Base-by-base conservation (phyloP, 2,329 filamentous ascomycete species). In the Hypoxylon sp. region DNA sequence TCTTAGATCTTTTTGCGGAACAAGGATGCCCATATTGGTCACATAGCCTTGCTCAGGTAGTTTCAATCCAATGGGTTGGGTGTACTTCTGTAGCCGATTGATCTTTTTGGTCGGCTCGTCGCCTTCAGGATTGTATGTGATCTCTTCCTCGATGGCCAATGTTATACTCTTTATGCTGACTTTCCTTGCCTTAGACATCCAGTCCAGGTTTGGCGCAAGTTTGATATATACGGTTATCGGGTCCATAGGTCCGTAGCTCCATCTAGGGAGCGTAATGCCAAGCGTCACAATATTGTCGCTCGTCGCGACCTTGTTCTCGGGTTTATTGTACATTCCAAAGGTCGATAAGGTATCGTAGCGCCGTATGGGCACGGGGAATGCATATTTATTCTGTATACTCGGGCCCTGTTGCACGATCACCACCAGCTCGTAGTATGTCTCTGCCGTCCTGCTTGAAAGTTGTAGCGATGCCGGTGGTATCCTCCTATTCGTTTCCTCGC, bases 241-340 rank as follows among this genome's bases (percentile, higher is more conserved):
- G 76, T 99, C 95, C 64, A 94, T 85, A 4, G 95, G 95, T 0
- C 95, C 95, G 76, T 98, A 99, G 67, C 94, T 97, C 93, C 94
- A 97, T 65, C 93, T 88, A 22, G 95, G 94, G 69, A 99, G 83
- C 64, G 93, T 97, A 70, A 97, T 97, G 47, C 92, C 93, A 56
- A 98, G 82, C 7, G 93, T 96, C 64, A 98, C 92, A 56, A 98
- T 82, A 77, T 97, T 95, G 80, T 98, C 95, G 53, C 91, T 88
- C 30, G 93, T 92, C 63, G 89, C 87, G 72, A 96, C 91, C 58
- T 93, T 92, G 62, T 91, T 91, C 78, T 97, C 94, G 15, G 94
- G 94, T 56, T 93, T 90, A 79, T 98, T 98, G 82, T 98, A 99
- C 95, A 98, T 98, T 79, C 95, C 95, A 80, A 99, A 99, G 1